Percentiles rank a stretch among this genome's conserved stretches.
Evolutionary conservation across 208 protist species (phyloP).

Genomic region (Novymonas esmeraldas): DNA sequence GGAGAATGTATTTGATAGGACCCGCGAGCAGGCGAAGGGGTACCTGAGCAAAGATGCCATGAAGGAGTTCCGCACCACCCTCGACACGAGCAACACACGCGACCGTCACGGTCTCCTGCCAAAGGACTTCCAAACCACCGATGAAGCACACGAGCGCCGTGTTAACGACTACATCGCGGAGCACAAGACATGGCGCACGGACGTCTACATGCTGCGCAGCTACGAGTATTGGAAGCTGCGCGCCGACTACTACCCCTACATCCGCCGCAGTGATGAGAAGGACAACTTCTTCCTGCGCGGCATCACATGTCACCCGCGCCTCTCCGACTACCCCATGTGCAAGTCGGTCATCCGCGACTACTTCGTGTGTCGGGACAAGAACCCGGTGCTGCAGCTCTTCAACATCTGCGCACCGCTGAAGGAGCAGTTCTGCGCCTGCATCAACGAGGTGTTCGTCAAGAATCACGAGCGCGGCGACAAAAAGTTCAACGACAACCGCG

Average conservation of each 20-base stretch:
- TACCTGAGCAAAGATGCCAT: constrained; percentile 70
- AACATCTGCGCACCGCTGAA: constrained; percentile 85
- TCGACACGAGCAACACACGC: constrained; percentile 48
- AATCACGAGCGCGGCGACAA: constrained; percentile 80
- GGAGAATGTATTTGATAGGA: constrained; percentile 19
- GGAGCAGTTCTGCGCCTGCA: constrained; percentile 86
- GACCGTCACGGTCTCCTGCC: constrained; percentile 69
- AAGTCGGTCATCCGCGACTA: constrained; percentile 84
- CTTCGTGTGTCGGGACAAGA: constrained; percentile 79
- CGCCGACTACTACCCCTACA: constrained; percentile 82
- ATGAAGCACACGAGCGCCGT: constrained; percentile 61
- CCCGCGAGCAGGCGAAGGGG: constrained; percentile 47
- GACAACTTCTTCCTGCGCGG: constrained; percentile 87
- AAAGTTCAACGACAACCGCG: constrained; percentile 75
- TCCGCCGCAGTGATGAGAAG: constrained; percentile 60
- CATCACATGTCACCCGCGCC: constrained; percentile 71
- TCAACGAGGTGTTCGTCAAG: constrained; percentile 86
- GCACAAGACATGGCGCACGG: constrained; percentile 62
- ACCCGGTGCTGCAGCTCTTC: constrained; percentile 69
- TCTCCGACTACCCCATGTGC: constrained; percentile 88
- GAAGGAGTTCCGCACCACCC: constrained; percentile 42
- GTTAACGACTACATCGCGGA: constrained; percentile 65
- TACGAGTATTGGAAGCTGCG: constrained; percentile 84
- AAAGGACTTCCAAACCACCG: constrained; percentile 52
- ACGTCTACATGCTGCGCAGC: constrained; percentile 58